These are phyloP conservation scores for Mucor racemosus DNA, from an alignment of 371 early-diverging fungal species.

Conservation along the genomic window DNA sequence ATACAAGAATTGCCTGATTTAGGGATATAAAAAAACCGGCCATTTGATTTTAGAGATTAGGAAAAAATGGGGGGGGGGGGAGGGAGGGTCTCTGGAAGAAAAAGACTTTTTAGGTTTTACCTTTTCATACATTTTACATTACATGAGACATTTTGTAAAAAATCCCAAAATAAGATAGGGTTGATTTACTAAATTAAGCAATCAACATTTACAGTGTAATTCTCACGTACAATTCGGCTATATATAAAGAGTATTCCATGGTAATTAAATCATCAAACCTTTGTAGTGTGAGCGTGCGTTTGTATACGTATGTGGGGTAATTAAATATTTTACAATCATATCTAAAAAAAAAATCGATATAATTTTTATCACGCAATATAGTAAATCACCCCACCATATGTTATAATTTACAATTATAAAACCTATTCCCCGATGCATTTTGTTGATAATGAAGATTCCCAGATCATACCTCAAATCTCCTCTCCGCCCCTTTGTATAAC, in stretches of 20 bases:
- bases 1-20: constrained; percentile 19
- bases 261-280: neutral
- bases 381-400: constrained; percentile 11
- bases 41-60: constrained; percentile 15
- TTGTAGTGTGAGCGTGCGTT: neutral
- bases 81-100: neutral
- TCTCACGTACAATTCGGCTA: constrained; percentile 5
- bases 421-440: too few species aligned
- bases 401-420: neutral
- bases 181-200: neutral
- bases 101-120: constrained; percentile 5
- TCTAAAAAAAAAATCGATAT: neutral
- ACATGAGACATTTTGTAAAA: constrained; percentile 2
- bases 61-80: constrained; percentile 5
- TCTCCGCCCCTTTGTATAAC: too few species aligned
- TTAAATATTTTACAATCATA: neutral
- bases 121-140: constrained; percentile 1
- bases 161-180: constrained; percentile 12
- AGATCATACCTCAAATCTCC: too few species aligned
- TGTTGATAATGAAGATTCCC: too few species aligned
- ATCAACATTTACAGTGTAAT: constrained; percentile 3
- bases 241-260: neutral
- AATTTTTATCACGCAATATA: constrained; percentile 1
- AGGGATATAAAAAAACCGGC: constrained; percentile 9
- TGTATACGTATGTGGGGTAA: neutral